phyloP scores from a whole-genome alignment of 2,329 filamentous ascomycete genomes.

The Trichoderma afroharzianum region DNA sequence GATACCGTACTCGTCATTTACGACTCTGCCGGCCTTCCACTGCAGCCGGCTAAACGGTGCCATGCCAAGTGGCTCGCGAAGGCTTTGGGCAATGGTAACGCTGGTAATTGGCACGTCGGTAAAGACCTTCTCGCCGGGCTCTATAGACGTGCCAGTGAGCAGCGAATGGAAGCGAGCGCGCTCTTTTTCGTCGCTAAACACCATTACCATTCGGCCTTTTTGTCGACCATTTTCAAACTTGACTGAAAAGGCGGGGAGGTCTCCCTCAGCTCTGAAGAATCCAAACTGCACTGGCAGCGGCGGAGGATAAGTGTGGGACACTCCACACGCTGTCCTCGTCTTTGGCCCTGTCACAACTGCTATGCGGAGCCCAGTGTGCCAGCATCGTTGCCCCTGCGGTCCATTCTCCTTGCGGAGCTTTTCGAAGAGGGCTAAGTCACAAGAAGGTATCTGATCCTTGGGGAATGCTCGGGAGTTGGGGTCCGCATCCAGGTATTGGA shows the following conservation, averaged over 20 bases:
- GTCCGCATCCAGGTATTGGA: conserved; percentile 76
- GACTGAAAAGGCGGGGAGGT: conserved; percentile 65
- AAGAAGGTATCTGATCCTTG: conserved; percentile 66
- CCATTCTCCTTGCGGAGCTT: conserved; percentile 63
- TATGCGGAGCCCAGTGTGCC: conserved; percentile 77
- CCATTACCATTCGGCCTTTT: conserved; percentile 70
- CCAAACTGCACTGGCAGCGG: conserved; percentile 71
- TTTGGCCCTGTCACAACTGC: conserved; percentile 73
- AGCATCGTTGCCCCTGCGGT: conserved; percentile 66
- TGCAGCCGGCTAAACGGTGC: conserved; percentile 48
- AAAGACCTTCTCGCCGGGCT: conserved; percentile 65
- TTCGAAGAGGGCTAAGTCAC: conserved; percentile 74
- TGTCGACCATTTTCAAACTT: conserved; percentile 64
- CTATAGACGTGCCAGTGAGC: conserved; percentile 67
- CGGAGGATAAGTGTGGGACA: conserved; percentile 66
- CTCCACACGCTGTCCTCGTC: conserved; percentile 72
- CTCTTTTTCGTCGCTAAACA: conserved; percentile 71
- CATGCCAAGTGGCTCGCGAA: conserved; percentile 48
- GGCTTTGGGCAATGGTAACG: conserved; percentile 58
- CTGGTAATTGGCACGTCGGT: conserved; percentile 64
- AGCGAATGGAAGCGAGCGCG: conserved; percentile 68
- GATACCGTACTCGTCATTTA: conserved; percentile 66
- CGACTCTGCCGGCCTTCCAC: conserved; percentile 67
- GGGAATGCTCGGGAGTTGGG: conserved; percentile 71
- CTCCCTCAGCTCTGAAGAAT: conserved; percentile 68